phyloP scores from a whole-genome alignment of 805 yeast genomes.

The Wickerhamomyces strasburgensis region DNA sequence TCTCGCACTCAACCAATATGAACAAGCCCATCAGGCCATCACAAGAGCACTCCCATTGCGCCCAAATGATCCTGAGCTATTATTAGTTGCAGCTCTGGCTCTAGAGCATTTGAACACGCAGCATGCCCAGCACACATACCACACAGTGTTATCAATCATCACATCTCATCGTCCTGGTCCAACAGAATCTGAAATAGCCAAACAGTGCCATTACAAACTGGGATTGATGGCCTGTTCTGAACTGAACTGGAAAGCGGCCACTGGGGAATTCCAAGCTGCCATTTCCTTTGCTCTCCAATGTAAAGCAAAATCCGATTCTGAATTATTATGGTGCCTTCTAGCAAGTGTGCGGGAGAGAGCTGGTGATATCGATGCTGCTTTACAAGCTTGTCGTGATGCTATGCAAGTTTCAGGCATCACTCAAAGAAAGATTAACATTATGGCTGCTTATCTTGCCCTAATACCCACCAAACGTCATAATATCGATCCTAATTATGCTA shows the following conservation, averaged over 20 bases:
- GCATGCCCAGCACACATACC: slow-evolving; percentile 45
- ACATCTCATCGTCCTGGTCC: slow-evolving; percentile 21
- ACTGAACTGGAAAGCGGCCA: slow-evolving; percentile 44
- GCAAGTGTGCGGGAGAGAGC: slow-evolving; percentile 42
- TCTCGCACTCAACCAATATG: slow-evolving; percentile 39
- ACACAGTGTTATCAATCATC: slow-evolving; percentile 38
- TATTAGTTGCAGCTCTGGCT: slow-evolving; percentile 47
- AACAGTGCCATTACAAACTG: slow-evolving; percentile 50
- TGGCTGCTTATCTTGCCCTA: slow-evolving; percentile 47
- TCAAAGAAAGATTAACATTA: slow-evolving; percentile 41
- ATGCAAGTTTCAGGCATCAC: slow-evolving; percentile 39
- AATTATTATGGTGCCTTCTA: slow-evolving; percentile 46
- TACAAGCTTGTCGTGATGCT: slow-evolving; percentile 45
- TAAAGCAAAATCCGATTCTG: slow-evolving; percentile 10
- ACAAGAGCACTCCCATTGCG: slow-evolving; percentile 36
- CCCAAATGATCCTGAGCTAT: slow-evolving; percentile 40
- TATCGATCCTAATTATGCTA: slow-evolving; percentile 32
- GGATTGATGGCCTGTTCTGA: slow-evolving; percentile 51
- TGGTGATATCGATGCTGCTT: slow-evolving; percentile 44
- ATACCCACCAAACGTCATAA: slow-evolving; percentile 26
- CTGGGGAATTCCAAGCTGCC: slow-evolving; percentile 45
- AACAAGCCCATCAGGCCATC: slow-evolving; percentile 47
- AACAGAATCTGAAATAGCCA: slow-evolving; percentile 41
- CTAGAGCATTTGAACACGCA: slow-evolving; percentile 36
- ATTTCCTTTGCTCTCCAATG: slow-evolving; percentile 27